Evolutionary conservation across 108 stramenopile species (phyloP).

Genomic region (Stephanodiscus triporus): DNA sequence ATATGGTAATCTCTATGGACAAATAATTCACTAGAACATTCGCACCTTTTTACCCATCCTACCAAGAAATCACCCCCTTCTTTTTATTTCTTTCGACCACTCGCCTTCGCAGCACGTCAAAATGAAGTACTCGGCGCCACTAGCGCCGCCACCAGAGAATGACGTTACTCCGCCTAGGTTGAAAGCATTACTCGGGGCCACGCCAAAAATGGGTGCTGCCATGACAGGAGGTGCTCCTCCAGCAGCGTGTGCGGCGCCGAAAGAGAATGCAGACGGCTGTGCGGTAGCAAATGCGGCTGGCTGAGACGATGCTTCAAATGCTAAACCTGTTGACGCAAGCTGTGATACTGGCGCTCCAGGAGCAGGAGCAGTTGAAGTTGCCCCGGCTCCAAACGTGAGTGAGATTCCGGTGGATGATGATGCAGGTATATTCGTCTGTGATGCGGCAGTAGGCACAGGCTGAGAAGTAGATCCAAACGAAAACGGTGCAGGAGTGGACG

Average conservation of each 20-base stretch:
- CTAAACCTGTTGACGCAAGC: neutral
- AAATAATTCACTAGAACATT: neutral
- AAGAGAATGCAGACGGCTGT: neutral
- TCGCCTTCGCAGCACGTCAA: slow-evolving; percentile 6
- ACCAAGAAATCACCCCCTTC: neutral
- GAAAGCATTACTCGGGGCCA: neutral
- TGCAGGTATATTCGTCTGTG: neutral
- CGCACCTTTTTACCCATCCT: neutral
- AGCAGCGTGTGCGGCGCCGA: neutral
- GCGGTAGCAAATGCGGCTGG: neutral
- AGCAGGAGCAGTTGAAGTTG: neutral
- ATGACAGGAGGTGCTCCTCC: neutral
- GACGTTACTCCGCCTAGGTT: neutral
- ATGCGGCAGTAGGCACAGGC: neutral
- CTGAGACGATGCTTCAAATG: neutral
- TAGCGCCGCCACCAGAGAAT: neutral
- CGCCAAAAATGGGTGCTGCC: neutral
- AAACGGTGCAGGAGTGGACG: neutral
- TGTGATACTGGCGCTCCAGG: neutral
- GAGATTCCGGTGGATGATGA: too few species aligned
- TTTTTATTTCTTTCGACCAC: neutral
- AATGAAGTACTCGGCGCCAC: neutral
- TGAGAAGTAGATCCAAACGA: neutral
- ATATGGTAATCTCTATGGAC: too few species aligned
- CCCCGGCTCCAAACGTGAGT: neutral